A percentile compares a stretch with the other conserved stretches of the same genome.
phyloP scores from a whole-genome alignment of 1,284 basidiomycete species.

The Rhodotorula sp. region DNA sequence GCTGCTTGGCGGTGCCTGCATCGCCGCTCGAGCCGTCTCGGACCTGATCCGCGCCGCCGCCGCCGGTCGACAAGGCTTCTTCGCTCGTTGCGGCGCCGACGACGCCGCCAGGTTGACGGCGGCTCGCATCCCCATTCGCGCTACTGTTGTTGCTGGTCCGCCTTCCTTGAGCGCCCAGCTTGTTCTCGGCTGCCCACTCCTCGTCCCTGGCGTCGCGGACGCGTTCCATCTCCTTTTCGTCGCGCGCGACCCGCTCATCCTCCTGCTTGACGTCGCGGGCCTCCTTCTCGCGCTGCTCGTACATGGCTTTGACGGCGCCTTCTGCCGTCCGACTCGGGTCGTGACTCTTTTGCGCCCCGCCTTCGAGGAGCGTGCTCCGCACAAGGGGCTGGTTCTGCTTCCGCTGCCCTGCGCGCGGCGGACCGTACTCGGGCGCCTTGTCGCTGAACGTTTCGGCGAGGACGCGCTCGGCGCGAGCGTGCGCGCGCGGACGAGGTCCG shows the following conservation, averaged over 20 bases:
- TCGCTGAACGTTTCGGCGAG: constrained; percentile 12
- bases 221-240: not conserved
- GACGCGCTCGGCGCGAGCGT: constrained; percentile 10
- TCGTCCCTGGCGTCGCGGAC: not conserved
- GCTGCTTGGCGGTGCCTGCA: not conserved
- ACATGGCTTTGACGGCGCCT: constrained; percentile 23
- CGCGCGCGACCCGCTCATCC: not conserved
- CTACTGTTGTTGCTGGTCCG: not conserved
- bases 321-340: constrained; percentile 26
- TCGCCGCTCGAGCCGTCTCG: too few relatives aligned
- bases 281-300: constrained; percentile 14
- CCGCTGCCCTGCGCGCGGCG: not conserved
- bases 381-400: not conserved
- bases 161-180: not conserved
- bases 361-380: constrained; percentile 9
- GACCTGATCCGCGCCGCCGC: not conserved
- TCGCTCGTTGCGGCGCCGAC: not conserved
- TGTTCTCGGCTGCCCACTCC: not conserved
- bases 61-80: not conserved
- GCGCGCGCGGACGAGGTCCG: constrained; percentile 1
- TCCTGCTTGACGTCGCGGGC: not conserved
- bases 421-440: not conserved
- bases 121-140: not conserved
- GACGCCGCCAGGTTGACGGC: too few relatives aligned
- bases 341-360: constrained; percentile 15